A percentile compares a stretch with the other conserved stretches of the same genome.
Conservation (phyloP, 257 asterid species). For the Salvia miltiorrhiza region DNA sequence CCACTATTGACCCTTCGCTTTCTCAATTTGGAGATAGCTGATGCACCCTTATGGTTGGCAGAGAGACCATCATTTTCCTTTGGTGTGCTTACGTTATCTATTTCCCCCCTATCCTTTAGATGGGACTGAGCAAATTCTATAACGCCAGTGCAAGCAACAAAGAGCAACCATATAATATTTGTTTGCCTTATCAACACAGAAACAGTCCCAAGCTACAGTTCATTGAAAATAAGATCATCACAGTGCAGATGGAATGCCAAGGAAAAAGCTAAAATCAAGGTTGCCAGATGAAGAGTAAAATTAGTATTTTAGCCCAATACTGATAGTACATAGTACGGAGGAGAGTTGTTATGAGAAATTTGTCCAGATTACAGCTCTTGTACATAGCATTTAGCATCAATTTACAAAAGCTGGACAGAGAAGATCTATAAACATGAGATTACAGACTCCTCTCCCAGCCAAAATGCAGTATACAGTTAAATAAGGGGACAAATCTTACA, state of each 20-base stretch:
- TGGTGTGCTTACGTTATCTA: constrained; percentile 33
- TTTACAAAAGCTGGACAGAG: neutral
- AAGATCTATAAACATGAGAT: neutral
- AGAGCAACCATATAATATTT: constrained; percentile 84
- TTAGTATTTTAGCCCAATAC: neutral
- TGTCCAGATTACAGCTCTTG: neutral
- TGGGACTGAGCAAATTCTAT: constrained; percentile 47
- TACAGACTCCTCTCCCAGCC: neutral
- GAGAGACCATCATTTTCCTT: constrained; percentile 34
- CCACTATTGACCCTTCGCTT: constrained; percentile 47
- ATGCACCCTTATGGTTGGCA: constrained; percentile 26
- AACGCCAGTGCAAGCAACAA: constrained; percentile 71
- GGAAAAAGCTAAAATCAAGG: constrained; percentile 1
- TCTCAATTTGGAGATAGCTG: constrained; percentile 56
- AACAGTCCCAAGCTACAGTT: constrained; percentile 71
- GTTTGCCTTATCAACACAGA: constrained; percentile 91
- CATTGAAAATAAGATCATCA: constrained; percentile 25
- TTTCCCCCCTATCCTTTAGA: constrained; percentile 31
- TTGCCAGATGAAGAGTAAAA: neutral
- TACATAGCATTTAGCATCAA: neutral
- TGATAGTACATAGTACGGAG: neutral
- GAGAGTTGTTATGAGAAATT: neutral
- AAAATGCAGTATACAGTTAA: neutral
- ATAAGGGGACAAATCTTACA: neutral
- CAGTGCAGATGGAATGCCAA: neutral